phyloP scores from a whole-genome alignment of 1,284 basidiomycete species.

The Apiotrichum brassicae region DNA sequence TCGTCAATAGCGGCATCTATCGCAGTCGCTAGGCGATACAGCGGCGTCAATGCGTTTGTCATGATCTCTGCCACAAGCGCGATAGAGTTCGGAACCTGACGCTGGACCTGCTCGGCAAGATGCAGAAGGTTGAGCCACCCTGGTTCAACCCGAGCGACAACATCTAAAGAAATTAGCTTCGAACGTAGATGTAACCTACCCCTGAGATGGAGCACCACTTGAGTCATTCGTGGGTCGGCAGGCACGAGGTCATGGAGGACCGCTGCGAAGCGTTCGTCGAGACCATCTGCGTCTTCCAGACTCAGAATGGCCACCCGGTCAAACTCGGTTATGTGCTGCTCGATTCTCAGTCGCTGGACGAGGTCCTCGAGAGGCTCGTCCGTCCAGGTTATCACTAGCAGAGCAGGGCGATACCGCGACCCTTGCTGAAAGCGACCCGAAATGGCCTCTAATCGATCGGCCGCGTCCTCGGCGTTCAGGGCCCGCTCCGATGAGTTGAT shows the following conservation, averaged over 20 bases:
- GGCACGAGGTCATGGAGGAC: slow-evolving; percentile 16
- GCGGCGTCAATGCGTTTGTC: not conserved
- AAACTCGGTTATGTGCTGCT: slow-evolving; percentile 20
- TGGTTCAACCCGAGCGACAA: slow-evolving; percentile 14
- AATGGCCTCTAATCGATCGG: slow-evolving; percentile 25
- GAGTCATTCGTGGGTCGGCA: slow-evolving; percentile 15
- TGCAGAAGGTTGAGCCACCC: slow-evolving; percentile 18
- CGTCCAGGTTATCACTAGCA: slow-evolving; percentile 38
- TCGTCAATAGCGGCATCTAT: slow-evolving; percentile 6
- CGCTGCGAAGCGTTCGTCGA: slow-evolving; percentile 23
- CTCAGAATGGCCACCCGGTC: slow-evolving; percentile 21
- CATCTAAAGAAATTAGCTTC: slow-evolving; percentile 4
- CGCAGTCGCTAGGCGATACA: not conserved
- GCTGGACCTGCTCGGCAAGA: slow-evolving; percentile 9
- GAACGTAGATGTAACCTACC: slow-evolving; percentile 13
- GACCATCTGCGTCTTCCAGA: slow-evolving; percentile 25
- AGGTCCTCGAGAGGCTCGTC: slow-evolving; percentile 33
- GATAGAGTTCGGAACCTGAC: not conserved
- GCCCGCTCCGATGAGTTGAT: slow-evolving; percentile 1
- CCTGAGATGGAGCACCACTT: slow-evolving; percentile 19
- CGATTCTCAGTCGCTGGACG: slow-evolving; percentile 24
- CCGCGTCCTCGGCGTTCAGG: slow-evolving; percentile 27
- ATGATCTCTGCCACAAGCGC: not conserved
- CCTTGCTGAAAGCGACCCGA: slow-evolving; percentile 15
- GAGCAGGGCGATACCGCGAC: slow-evolving; percentile 21